Base-by-base conservation (phyloP, 2,329 filamentous ascomycete species). In the Stagonosporopsis cucurbitacearum region DNA sequence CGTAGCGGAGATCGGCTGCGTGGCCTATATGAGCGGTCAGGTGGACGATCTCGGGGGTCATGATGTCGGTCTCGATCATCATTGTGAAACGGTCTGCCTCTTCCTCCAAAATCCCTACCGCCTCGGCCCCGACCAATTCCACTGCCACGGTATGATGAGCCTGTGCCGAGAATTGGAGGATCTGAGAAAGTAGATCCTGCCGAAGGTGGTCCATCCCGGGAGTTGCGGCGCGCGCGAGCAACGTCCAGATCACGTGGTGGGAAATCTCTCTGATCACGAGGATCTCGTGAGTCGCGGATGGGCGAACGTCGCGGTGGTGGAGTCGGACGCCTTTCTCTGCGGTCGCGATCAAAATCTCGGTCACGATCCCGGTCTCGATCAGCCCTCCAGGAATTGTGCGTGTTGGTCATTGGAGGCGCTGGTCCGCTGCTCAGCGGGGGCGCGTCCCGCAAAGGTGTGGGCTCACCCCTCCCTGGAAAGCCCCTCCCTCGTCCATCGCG, bases 121-220 rank as follows among this genome's bases (percentile, higher is more conserved):
- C 84, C 84, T 54, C 85, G 77, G 6, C 78, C 79, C 36, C 75
- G 65, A 17, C 67, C 72, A 55, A 84, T 84, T 6, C 83, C 83
- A 26, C 83, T 82, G 19, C 86, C 84, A 19, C 77, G 74, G 54
- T 78, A 77, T 50, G 82, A 81, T 8, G 82, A 80, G 9, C 80
- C 79, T 8, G 80, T 74, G 17, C 80, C 82, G 53, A 88, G 87
- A 1, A 84, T 81, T 12, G 85, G 82, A 59, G 64, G 62, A 26
- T 92, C 89, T 0, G 89, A 90, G 20, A 86, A 86, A 9, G 86
- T 86, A 3, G 89, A 91, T 4, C 87, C 87, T 17, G 87, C 88
- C 1, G 88, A 90, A 20, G 86, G 83, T 11, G 89, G 88, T 0
- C 89, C 89, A 66, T 93, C 90, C 66, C 90, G 82, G 8, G 89